Percentiles rank a stretch among this genome's conserved stretches.
These are phyloP conservation scores for Naganishia kalamii DNA, from an alignment of 768 basidiomycete species.

Conservation along the genomic window DNA sequence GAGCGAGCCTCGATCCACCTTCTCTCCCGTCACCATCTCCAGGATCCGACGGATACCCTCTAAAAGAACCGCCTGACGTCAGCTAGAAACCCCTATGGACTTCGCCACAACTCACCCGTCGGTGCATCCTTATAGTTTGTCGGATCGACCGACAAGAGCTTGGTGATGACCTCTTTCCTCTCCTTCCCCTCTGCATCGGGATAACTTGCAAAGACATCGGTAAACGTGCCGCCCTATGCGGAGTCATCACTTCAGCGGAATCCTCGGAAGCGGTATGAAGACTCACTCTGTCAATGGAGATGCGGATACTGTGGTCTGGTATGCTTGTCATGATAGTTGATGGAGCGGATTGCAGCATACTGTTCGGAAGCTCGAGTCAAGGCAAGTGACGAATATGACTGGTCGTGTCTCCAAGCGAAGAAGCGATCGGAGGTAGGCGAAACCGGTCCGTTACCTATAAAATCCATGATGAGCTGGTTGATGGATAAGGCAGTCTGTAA, in stretches of 20 bases:
- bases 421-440: neutral
- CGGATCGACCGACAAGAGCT: slow-evolving; percentile 83
- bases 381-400: too few species aligned
- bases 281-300: slow-evolving; percentile 33
- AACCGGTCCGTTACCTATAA: neutral
- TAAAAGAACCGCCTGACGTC: neutral
- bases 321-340: slow-evolving; percentile 15
- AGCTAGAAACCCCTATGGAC: neutral
- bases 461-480: too few species aligned
- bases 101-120: slow-evolving; percentile 47
- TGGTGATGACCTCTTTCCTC: slow-evolving; percentile 60
- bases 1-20: slow-evolving; percentile 60
- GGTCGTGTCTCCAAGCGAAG: neutral
- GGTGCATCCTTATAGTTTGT: slow-evolving; percentile 76
- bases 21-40: slow-evolving; percentile 65
- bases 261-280: slow-evolving; percentile 5
- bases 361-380: neutral
- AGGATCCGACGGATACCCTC: slow-evolving; percentile 85
- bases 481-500: too few species aligned
- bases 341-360: neutral
- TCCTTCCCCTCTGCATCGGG: neutral
- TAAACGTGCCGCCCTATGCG: slow-evolving; percentile 43
- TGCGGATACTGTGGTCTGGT: slow-evolving; percentile 34
- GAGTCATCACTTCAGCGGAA: too few species aligned
- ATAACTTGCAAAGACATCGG: slow-evolving; percentile 29